Conservation (phyloP, 192 early-diverging fungal genomes). For the Coemansia furcata region DNA sequence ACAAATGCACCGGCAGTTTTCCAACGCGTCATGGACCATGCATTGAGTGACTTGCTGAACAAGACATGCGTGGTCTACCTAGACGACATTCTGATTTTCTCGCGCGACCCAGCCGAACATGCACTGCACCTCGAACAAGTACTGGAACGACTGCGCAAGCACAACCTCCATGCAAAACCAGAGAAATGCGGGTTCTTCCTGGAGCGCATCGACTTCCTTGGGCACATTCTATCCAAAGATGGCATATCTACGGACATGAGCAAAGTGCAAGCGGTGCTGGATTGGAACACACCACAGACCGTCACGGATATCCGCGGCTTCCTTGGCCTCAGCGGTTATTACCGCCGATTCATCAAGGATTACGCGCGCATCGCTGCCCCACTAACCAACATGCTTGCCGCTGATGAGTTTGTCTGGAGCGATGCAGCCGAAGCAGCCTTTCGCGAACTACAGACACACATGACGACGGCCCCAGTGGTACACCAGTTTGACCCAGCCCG, state of each 20-base stretch:
- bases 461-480: background rate
- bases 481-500: conserved; percentile 10
- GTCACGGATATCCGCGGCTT: background rate
- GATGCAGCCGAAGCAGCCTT: background rate
- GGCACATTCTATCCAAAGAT: background rate
- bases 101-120: too few relatives aligned
- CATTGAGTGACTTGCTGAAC: background rate
- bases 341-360: background rate
- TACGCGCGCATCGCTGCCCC: background rate
- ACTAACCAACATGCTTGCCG: conserved; percentile 2
- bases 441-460: background rate
- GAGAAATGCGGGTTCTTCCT: conserved; percentile 1
- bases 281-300: background rate
- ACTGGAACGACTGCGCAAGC: background rate
- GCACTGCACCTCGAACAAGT: background rate
- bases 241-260: background rate
- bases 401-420: conserved; percentile 1
- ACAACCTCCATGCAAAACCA: background rate
- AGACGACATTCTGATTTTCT: background rate
- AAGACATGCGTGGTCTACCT: too few relatives aligned
- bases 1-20: too few relatives aligned
- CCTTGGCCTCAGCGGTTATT: background rate
- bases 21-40: too few relatives aligned
- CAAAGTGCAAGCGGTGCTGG: background rate
- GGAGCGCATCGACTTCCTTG: background rate